Percentiles rank a stretch among this genome's conserved stretches.
Conservation (phyloP, 495 filamentous ascomycete genomes). For the Penicillium goetzii region DNA sequence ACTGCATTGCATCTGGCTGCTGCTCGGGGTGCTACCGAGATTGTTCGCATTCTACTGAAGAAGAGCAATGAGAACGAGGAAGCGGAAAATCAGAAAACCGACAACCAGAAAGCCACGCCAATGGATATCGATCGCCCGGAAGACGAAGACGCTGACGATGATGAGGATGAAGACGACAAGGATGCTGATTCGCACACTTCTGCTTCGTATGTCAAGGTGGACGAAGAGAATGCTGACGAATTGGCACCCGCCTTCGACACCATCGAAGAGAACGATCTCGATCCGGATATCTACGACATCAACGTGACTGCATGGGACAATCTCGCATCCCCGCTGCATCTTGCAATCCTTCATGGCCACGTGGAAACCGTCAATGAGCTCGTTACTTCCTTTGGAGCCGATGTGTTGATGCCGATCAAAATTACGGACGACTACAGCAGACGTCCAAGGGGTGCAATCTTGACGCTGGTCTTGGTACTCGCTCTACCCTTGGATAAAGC, state of each 20-base stretch:
- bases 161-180: constrained; percentile 46
- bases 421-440: constrained; percentile 50
- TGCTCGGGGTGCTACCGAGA: constrained; percentile 65
- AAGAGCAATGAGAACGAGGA: constrained; percentile 61
- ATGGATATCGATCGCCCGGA: constrained; percentile 20
- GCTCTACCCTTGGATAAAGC: constrained; percentile 59
- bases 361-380: constrained; percentile 66
- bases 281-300: constrained; percentile 78
- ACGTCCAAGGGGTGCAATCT: constrained; percentile 56
- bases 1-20: constrained; percentile 81
- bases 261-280: constrained; percentile 59
- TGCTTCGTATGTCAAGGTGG: constrained; percentile 71
- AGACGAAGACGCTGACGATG: constrained; percentile 16
- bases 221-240: constrained; percentile 38
- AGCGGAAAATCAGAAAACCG: constrained; percentile 13
- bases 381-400: constrained; percentile 73
- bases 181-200: constrained; percentile 49
- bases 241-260: constrained; percentile 35
- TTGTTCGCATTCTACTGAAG: constrained; percentile 67
- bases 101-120: not conserved
- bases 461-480: constrained; percentile 67
- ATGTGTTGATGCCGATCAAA: constrained; percentile 72
- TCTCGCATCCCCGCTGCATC: constrained; percentile 69
- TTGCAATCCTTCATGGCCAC: constrained; percentile 75
- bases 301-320: constrained; percentile 77